Conservation (phyloP, 805 yeast species). For the Candida palmyrensis region DNA sequence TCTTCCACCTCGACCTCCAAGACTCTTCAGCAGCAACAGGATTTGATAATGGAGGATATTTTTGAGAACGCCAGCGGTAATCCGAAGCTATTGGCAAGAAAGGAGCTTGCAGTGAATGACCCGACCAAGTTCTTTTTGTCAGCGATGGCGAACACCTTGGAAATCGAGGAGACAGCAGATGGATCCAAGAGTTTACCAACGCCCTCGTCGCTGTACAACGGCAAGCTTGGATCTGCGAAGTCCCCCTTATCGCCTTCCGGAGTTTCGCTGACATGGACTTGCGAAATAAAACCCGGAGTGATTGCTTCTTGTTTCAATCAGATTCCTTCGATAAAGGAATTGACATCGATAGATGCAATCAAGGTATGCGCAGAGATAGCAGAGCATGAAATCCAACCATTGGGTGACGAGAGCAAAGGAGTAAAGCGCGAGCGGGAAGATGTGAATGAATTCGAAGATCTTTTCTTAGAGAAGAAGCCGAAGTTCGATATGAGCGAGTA, state of each 20-base stretch:
- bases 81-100: constrained; percentile 37
- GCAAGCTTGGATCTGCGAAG: constrained; percentile 7
- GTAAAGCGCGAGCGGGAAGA: constrained; percentile 17
- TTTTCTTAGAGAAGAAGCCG: constrained; percentile 33
- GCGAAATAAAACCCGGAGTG: constrained; percentile 42
- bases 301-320: constrained; percentile 44
- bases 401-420: constrained; percentile 10
- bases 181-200: constrained; percentile 13
- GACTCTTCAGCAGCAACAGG: constrained; percentile 8
- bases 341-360: constrained; percentile 21
- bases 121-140: constrained; percentile 47
- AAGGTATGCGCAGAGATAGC: constrained; percentile 16
- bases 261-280: constrained; percentile 30
- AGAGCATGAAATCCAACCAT: constrained; percentile 3
- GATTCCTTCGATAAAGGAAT: constrained; percentile 32
- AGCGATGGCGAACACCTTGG: constrained; percentile 46
- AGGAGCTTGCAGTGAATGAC: constrained; percentile 41
- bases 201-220: constrained; percentile 6
- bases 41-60: constrained; percentile 17
- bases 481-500: constrained; percentile 11
- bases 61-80: constrained; percentile 19
- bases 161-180: constrained; percentile 33
- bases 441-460: constrained; percentile 28
- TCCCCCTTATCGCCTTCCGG: constrained; percentile 36
- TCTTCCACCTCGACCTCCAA: constrained; percentile 5